Evolutionary conservation across 2,329 filamentous ascomycete species (phyloP).

Genomic region (Curvularia sp.): DNA sequence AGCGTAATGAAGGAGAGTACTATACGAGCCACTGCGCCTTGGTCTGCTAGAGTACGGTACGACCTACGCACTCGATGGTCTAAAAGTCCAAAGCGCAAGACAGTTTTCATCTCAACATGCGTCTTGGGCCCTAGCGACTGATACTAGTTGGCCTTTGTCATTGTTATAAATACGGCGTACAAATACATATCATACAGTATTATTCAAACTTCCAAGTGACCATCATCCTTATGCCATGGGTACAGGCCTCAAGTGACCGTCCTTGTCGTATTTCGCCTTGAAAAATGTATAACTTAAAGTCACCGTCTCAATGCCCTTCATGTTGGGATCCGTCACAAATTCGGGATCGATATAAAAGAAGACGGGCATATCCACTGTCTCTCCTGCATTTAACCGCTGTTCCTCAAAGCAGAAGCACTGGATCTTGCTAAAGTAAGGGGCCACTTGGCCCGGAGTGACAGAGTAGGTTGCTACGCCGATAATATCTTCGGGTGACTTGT

Average conservation of each 20-base stretch:
- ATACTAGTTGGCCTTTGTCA: neutral
- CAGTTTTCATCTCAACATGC: too few species aligned
- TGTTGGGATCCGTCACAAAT: slow-evolving; percentile 87
- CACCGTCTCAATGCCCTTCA: slow-evolving; percentile 93
- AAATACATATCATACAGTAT: slow-evolving; percentile 1
- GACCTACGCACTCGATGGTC: too few species aligned
- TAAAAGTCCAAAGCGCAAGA: too few species aligned
- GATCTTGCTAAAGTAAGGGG: slow-evolving; percentile 98
- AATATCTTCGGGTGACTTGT: slow-evolving; percentile 87
- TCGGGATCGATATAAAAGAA: slow-evolving; percentile 99
- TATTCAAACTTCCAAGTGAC: neutral
- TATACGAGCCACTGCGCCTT: too few species aligned
- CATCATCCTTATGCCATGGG: slow-evolving; percentile 42
- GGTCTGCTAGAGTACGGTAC: too few species aligned
- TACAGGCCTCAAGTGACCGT: slow-evolving; percentile 71
- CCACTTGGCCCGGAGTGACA: slow-evolving; percentile 93
- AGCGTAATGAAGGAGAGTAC: too few species aligned
- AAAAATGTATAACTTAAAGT: slow-evolving; percentile 98
- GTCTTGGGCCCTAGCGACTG: too few species aligned
- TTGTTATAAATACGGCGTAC: neutral
- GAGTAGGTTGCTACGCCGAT: slow-evolving; percentile 98
- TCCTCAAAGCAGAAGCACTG: slow-evolving; percentile 99
- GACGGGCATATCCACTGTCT: slow-evolving; percentile 99
- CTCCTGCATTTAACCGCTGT: slow-evolving; percentile 90
- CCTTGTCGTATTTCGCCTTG: slow-evolving; percentile 86